Conservation (phyloP, 2,329 filamentous ascomycete genomes). For the Aspergillus caelatus region DNA sequence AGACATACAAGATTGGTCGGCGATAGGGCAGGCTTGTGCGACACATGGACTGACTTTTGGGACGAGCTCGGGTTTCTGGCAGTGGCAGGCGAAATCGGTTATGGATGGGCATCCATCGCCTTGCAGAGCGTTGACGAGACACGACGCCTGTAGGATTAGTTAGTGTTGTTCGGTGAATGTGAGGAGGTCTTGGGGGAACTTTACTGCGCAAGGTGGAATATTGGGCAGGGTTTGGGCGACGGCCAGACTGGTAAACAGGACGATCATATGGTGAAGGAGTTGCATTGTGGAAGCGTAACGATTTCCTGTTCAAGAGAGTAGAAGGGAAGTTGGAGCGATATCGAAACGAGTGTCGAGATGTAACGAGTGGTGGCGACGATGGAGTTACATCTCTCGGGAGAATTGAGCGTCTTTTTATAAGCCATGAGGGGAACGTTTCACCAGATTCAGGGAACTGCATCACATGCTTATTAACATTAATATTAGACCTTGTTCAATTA, state of each 20-base stretch:
- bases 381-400: background rate
- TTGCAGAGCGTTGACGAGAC: conserved; percentile 47
- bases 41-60: conserved; percentile 51
- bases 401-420: background rate
- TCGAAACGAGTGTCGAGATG: conserved; percentile 4
- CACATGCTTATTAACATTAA: background rate
- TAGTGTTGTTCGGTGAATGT: background rate
- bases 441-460: conserved; percentile 1
- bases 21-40: conserved; percentile 41
- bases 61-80: conserved; percentile 49
- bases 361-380: background rate
- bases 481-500: background rate
- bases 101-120: conserved; percentile 50
- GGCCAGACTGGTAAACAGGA: conserved; percentile 49
- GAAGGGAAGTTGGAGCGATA: background rate
- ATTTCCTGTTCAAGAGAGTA: background rate
- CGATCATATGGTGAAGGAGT: conserved; percentile 33
- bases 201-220: conserved; percentile 52
- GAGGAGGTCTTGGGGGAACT: conserved; percentile 11
- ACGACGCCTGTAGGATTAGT: conserved; percentile 42
- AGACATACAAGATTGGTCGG: conserved; percentile 42
- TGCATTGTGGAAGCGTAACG: conserved; percentile 33
- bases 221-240: conserved; percentile 47
- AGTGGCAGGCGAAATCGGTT: conserved; percentile 55
- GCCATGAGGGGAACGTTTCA: background rate